Evolutionary conservation across 768 basidiomycete species (phyloP).

Genomic region (Atractiella rhizophila): DNA sequence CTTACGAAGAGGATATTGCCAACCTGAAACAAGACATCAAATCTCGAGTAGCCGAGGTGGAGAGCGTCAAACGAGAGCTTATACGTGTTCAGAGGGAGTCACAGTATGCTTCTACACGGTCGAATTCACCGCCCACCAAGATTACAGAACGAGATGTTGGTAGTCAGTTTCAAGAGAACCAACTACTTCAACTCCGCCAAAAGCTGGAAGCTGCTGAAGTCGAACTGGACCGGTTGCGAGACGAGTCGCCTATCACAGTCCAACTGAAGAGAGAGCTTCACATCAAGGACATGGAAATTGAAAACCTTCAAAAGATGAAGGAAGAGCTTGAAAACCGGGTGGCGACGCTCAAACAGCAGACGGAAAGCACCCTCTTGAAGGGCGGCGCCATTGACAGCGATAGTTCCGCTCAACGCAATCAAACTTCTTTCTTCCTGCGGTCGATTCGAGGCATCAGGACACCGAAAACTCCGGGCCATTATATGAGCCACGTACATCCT

Average conservation of each 20-base stretch:
- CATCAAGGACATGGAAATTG: slow-evolving; percentile 48
- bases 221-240: neutral
- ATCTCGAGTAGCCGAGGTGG: too few species aligned
- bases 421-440: slow-evolving; percentile 12
- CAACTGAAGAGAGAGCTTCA: slow-evolving; percentile 33
- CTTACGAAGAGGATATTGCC: neutral
- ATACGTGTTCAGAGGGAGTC: too few species aligned
- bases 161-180: neutral
- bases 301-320: slow-evolving; percentile 48
- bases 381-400: slow-evolving; percentile 34
- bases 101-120: neutral
- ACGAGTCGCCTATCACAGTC: neutral
- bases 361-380: slow-evolving; percentile 24
- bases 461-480: slow-evolving; percentile 14
- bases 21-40: too few species aligned
- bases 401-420: slow-evolving; percentile 5
- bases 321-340: slow-evolving; percentile 51
- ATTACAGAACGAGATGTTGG: neutral
- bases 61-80: too few species aligned
- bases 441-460: slow-evolving; percentile 11
- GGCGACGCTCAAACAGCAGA: slow-evolving; percentile 17
- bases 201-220: slow-evolving; percentile 8
- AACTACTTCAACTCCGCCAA: neutral
- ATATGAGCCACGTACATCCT: slow-evolving; percentile 11
- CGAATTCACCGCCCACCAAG: neutral